Evolutionary conservation across 306 rosid genomes (phyloP), one percentile per base, ranked within the genome.

Genomic region (Psophocarpus tetragonolobus): DNA sequence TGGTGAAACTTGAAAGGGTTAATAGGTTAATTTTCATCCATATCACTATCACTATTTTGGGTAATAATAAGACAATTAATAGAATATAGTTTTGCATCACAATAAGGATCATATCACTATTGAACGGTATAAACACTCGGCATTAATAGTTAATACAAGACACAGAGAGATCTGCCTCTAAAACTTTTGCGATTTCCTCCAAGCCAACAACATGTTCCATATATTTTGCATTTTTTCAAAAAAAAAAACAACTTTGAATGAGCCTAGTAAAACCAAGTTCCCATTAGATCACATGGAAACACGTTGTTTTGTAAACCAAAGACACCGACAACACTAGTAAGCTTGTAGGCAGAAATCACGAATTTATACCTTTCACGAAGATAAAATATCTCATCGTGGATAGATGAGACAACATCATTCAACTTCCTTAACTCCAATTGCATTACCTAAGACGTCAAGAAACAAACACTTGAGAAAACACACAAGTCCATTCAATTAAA

Each of bases 371-470:
- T 94, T 84, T 87, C 96, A 27, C 97, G 96, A 64, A 94, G 98
- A 83, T 87, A 84, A 85, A 94, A 90, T 93, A 94, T 94, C 90
- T 94, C 98, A 14, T 94, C 92, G 26, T 94, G 97, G 68, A 94
- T 90, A 71, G 83, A 82, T 53, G 77, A 4, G 69, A 90, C 89
- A 6, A 86, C 83, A 35, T 84, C 91, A 62, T 70, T 80, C 84
- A 94, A 65, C 79, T 78, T 90, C 86, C 67, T 86, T 82, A 94
- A 81, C 82, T 94, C 98, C 23, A 83, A 18, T 88, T 92, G 97
- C 96, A 90, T 90, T 45, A n/a, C 75, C 98, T 94, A 65, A 47
- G 58, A 84, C 67, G 39, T 41, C 38, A 84, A 56, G 26, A 51
- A 75, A 44, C 73, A 72, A 72, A 14, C 8, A 68, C 73, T 41